Evolutionary conservation across 768 basidiomycete species (phyloP).

Genomic region (Sutorius australiensis): DNA sequence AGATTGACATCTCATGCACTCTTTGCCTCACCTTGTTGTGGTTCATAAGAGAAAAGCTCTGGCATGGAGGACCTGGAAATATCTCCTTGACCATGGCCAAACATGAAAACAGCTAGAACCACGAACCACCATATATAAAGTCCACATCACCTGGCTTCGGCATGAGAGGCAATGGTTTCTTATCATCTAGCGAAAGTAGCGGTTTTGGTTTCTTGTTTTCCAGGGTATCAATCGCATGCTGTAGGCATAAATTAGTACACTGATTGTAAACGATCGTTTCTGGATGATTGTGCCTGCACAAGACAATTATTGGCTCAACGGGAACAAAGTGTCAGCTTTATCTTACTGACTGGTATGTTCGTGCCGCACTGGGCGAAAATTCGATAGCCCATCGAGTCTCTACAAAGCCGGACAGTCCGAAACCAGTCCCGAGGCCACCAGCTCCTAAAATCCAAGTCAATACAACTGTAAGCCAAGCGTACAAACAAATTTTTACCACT

Average conservation of each 20-base stretch:
- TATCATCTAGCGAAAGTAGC: slow-evolving; percentile 40
- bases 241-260: slow-evolving; percentile 55
- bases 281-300: slow-evolving; percentile 58
- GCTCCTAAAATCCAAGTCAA: slow-evolving; percentile 46
- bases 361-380: slow-evolving; percentile 57
- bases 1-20: background rate
- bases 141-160: slow-evolving; percentile 60
- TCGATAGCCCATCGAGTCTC: slow-evolving; percentile 70
- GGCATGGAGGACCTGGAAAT: slow-evolving; percentile 66
- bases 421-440: slow-evolving; percentile 68
- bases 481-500: slow-evolving; percentile 42
- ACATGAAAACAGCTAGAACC: background rate
- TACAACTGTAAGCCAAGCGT: background rate
- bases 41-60: slow-evolving; percentile 66
- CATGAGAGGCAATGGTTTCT: slow-evolving; percentile 40
- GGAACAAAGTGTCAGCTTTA: background rate
- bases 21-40: slow-evolving; percentile 46
- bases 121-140: slow-evolving; percentile 69
- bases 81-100: background rate
- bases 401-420: slow-evolving; percentile 58
- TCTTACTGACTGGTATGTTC: slow-evolving; percentile 58
- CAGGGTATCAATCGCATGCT: slow-evolving; percentile 50
- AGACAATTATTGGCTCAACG: background rate
- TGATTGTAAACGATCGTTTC: slow-evolving; percentile 59
- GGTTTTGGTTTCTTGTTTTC: slow-evolving; percentile 40